phyloP scores from a whole-genome alignment of 2,329 filamentous ascomycete species.

The Xylariales sp. region DNA sequence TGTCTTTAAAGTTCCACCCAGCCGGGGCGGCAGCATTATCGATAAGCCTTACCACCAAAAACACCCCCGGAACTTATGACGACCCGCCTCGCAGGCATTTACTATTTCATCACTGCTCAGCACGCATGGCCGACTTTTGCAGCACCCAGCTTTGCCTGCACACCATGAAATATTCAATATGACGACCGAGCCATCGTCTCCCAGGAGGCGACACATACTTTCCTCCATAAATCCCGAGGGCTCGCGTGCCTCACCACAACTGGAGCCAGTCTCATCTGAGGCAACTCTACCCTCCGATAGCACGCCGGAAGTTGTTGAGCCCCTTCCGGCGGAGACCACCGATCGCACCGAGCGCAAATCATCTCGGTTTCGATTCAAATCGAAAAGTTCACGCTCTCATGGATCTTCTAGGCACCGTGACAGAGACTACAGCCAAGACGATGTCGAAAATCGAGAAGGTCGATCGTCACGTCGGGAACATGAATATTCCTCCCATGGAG shows the following conservation, averaged over 20 bases:
- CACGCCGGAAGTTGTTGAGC: no score
- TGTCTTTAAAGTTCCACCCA: no score
- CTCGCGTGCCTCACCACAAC: no score
- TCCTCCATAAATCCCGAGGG: conserved; percentile 26
- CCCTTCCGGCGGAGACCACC: no score
- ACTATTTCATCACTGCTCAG: no score
- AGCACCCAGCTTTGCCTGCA: not conserved
- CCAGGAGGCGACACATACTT: conserved; percentile 26
- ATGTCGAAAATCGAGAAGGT: conserved; percentile 1
- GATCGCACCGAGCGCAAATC: conserved; percentile 15
- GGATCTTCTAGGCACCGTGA: conserved; percentile 17
- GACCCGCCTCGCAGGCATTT: no score
- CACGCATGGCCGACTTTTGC: not conserved
- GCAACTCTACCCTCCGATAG: no score
- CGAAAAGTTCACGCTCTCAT: conserved; percentile 23
- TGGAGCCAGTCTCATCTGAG: no score
- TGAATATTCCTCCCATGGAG: conserved; percentile 1
- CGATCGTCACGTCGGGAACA: conserved; percentile 7
- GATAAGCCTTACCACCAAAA: conserved; percentile 9
- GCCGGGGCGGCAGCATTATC: not conserved
- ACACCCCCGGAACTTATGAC: not conserved
- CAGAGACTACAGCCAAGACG: conserved; percentile 7
- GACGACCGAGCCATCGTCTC: conserved; percentile 23
- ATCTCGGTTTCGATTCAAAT: conserved; percentile 39
- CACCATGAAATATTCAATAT: conserved; percentile 15